Conservation (phyloP, 768 basidiomycete genomes). For the Amylocystis lapponica region DNA sequence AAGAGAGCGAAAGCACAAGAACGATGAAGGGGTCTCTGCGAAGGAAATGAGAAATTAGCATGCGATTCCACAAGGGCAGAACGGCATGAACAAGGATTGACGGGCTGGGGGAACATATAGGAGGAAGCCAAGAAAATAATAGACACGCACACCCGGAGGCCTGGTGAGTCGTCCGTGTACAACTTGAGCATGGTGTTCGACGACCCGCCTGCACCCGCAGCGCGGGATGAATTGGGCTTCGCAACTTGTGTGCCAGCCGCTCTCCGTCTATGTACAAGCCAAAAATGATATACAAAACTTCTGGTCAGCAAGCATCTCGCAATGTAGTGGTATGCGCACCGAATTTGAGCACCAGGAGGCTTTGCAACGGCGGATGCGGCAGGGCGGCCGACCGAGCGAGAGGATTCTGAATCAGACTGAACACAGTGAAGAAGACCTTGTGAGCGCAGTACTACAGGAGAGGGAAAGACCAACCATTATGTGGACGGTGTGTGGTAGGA, state of each 20-base stretch:
- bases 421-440: slow-evolving; percentile 2
- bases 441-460: neutral
- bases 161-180: slow-evolving; percentile 97
- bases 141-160: slow-evolving; percentile 88
- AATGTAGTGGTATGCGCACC: slow-evolving; percentile 40
- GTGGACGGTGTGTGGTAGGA: slow-evolving; percentile 12
- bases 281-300: neutral
- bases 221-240: slow-evolving; percentile 81
- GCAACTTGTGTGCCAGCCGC: slow-evolving; percentile 59
- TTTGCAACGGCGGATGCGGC: slow-evolving; percentile 49
- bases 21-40: slow-evolving; percentile 93
- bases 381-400: slow-evolving; percentile 32
- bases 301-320: too few species aligned
- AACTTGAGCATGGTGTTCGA: slow-evolving; percentile 98
- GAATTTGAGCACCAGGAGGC: slow-evolving; percentile 77
- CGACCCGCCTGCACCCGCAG: slow-evolving; percentile 93
- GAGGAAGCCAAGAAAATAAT: neutral
- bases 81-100: neutral
- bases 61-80: neutral
- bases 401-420: slow-evolving; percentile 77
- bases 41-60: neutral
- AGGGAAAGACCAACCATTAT: slow-evolving; percentile 27
- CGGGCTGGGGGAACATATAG: neutral
- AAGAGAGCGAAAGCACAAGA: slow-evolving; percentile 89
- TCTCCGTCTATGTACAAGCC: slow-evolving; percentile 48